Percentiles rank a stretch among this genome's conserved stretches.
These are phyloP conservation scores for Eucalyptus albens DNA, from an alignment of 345 rosid species.

Conservation along the genomic window DNA sequence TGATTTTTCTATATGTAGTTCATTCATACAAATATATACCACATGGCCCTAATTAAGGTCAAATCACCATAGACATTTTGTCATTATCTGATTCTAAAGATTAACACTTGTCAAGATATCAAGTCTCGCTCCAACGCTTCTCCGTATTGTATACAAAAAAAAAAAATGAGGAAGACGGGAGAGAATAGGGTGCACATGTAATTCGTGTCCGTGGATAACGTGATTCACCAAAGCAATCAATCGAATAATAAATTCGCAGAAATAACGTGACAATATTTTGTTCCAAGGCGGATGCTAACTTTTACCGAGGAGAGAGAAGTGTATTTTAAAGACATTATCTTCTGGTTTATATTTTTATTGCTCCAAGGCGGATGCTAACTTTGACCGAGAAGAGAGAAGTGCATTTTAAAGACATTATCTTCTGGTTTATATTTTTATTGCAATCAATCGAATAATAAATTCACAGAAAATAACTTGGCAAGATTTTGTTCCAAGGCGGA, in stretches of 20 bases:
- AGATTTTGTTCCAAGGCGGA: neutral
- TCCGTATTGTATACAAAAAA: neutral
- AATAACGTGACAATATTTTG: neutral
- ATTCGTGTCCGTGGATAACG: neutral
- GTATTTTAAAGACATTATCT: neutral
- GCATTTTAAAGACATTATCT: neutral
- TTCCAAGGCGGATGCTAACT: neutral
- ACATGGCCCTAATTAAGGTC: too few relatives aligned
- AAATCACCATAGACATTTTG: too few relatives aligned
- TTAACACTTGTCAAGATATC: neutral
- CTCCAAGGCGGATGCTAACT: neutral
- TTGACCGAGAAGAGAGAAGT: neutral
- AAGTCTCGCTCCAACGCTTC: neutral
- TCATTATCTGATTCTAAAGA: neutral
- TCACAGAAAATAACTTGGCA: neutral
- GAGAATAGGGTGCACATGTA: neutral
- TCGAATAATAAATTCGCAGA: neutral
- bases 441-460: neutral
- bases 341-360: neutral
- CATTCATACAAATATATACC: too few relatives aligned
- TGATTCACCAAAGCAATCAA: neutral
- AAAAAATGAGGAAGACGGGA: neutral
- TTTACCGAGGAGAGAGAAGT: neutral
- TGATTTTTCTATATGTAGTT: too few relatives aligned
- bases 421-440: neutral